Conservation (phyloP, 2,329 filamentous ascomycete genomes). For the Botrytis medusae region DNA sequence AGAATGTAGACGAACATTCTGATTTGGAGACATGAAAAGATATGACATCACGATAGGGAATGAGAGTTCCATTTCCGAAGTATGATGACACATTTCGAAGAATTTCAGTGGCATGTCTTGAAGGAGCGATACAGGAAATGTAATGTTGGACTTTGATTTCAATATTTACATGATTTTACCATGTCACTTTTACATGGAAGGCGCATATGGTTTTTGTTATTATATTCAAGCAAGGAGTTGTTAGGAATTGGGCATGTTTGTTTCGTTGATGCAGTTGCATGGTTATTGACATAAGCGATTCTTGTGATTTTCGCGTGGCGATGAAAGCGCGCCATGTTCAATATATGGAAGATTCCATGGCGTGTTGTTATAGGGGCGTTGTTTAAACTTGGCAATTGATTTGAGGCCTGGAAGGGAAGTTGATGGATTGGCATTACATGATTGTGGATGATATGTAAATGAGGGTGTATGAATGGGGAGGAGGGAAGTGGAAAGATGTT, state of each 20-base stretch:
- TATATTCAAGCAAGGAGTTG: slow-evolving; percentile 14
- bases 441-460: background rate
- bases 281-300: background rate
- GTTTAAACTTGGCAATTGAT: background rate
- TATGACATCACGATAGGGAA: slow-evolving; percentile 14
- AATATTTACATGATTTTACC: background rate
- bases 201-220: background rate
- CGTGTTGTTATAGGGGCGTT: slow-evolving; percentile 1
- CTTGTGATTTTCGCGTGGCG: slow-evolving; percentile 2
- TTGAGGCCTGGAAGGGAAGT: background rate
- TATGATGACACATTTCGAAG: background rate
- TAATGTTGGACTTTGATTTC: background rate
- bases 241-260: background rate
- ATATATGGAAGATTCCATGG: slow-evolving; percentile 11
- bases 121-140: background rate
- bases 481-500: background rate
- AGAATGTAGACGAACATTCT: slow-evolving; percentile 1
- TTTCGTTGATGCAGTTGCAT: background rate
- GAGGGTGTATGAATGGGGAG: background rate
- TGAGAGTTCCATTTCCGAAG: background rate
- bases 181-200: slow-evolving; percentile 1
- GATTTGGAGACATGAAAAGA: slow-evolving; percentile 8
- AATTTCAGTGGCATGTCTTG: background rate
- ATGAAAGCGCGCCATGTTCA: background rate
- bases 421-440: background rate